These are phyloP conservation scores for Hypoxylon sp. DNA, from an alignment of 2,329 filamentous ascomycete species.

Conservation along the genomic window DNA sequence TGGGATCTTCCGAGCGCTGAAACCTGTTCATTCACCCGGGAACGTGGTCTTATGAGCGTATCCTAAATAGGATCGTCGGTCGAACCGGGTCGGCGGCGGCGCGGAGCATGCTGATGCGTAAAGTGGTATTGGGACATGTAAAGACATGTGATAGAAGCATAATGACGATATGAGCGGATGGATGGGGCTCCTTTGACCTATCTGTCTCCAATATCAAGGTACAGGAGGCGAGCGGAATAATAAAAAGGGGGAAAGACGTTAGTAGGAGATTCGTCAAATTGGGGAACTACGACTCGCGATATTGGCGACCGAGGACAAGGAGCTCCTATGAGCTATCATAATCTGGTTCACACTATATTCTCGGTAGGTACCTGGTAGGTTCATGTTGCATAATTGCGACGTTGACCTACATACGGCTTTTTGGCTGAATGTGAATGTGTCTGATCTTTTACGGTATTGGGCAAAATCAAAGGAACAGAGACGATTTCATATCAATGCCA, in stretches of 20 bases:
- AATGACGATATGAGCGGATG: conserved; percentile 12
- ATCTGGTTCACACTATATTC: conserved; percentile 1
- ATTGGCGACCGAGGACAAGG: conserved; percentile 24
- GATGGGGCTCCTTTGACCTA: conserved; percentile 2
- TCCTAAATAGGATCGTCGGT: conserved; percentile 17
- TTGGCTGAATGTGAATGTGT: conserved; percentile 37
- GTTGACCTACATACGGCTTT: conserved; percentile 22
- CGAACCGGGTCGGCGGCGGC: conserved; percentile 32
- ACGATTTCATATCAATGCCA: conserved; percentile 16
- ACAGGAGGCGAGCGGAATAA: conserved; percentile 4
- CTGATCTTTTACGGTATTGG: conserved; percentile 41
- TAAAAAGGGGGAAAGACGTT: conserved; percentile 15
- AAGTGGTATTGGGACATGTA: not conserved
- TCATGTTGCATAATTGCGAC: conserved; percentile 33
- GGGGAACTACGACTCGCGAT: conserved; percentile 27
- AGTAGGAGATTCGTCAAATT: conserved; percentile 11
- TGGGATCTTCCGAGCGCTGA: conserved; percentile 14
- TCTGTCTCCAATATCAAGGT: conserved; percentile 8
- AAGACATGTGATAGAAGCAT: conserved; percentile 24
- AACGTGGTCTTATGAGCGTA: conserved; percentile 23
- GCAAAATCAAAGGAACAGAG: conserved; percentile 15
- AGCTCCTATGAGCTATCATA: conserved; percentile 10
- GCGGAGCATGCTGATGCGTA: conserved; percentile 20
- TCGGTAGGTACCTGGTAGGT: conserved; percentile 8
- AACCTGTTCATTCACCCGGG: conserved; percentile 32